Conservation (phyloP, 768 basidiomycete genomes). For the Calocera cornea region DNA sequence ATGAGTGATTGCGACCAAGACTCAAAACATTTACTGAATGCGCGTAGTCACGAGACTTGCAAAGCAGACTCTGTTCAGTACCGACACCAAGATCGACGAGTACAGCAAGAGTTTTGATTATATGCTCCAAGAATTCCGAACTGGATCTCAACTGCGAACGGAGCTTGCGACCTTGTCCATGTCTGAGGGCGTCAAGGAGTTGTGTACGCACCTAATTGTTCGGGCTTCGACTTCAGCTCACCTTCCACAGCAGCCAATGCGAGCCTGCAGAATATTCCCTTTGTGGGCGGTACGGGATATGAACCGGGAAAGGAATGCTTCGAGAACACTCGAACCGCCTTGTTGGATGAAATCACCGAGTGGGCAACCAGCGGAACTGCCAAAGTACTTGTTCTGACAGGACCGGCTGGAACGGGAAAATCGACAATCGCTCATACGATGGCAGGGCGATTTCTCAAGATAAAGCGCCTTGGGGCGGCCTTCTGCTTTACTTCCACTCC, state of each 20-base stretch:
- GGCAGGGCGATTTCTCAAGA: background rate
- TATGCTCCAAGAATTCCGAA: background rate
- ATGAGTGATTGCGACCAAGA: background rate
- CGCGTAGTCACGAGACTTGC: background rate
- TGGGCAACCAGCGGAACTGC: slow-evolving; percentile 4
- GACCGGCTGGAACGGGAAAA: slow-evolving; percentile 13
- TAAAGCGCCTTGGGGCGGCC: slow-evolving; percentile 9
- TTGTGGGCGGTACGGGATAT: background rate
- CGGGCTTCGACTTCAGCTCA: too few relatives aligned
- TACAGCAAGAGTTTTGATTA: background rate
- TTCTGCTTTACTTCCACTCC: slow-evolving; percentile 10
- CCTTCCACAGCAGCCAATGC: background rate
- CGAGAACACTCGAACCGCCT: slow-evolving; percentile 2
- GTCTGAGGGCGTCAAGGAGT: too few relatives aligned
- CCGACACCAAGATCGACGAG: background rate
- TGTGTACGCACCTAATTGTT: too few relatives aligned
- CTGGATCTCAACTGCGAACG: background rate
- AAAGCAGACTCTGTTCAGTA: background rate
- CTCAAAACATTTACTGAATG: too few relatives aligned
- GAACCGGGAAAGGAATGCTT: slow-evolving; percentile 8
- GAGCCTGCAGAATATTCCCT: background rate
- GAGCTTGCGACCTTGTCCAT: background rate
- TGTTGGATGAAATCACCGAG: slow-evolving; percentile 2
- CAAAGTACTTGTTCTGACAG: slow-evolving; percentile 9
- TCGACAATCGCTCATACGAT: slow-evolving; percentile 13